A percentile compares a stretch with the other conserved stretches of the same genome.
These are phyloP conservation scores for Graphium sp. DNA, from an alignment of 2,329 filamentous ascomycete genomes.

Conservation along the genomic window DNA sequence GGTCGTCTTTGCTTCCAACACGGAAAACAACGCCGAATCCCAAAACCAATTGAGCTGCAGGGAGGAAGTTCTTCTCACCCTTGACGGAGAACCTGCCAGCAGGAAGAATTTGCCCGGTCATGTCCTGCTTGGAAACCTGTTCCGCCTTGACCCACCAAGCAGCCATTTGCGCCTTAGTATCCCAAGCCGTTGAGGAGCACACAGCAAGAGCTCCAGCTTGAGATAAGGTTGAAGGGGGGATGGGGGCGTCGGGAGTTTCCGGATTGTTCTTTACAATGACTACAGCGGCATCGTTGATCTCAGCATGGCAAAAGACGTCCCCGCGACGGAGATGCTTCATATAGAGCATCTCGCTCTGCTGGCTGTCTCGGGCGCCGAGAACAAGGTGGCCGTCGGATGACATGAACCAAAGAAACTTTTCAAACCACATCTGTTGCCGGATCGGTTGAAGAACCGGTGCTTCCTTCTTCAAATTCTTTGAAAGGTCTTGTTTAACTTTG, in stretches of 20 bases:
- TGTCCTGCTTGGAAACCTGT: conserved; percentile 75
- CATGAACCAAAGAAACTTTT: conserved; percentile 92
- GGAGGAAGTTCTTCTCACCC: conserved; percentile 81
- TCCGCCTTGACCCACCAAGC: conserved; percentile 91
- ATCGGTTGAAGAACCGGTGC: conserved; percentile 75
- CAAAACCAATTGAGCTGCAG: conserved; percentile 72
- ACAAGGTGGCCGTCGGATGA: conserved; percentile 92
- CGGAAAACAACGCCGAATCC: conserved; percentile 80
- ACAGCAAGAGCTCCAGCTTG: conserved; percentile 80
- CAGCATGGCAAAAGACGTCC: conserved; percentile 83
- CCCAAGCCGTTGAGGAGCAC: conserved; percentile 81
- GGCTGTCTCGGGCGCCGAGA: conserved; percentile 71
- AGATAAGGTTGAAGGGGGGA: conserved; percentile 77
- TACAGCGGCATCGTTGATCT: conserved; percentile 68
- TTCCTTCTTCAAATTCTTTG: conserved; percentile 74
- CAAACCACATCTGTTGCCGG: conserved; percentile 80
- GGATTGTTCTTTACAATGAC: conserved; percentile 83
- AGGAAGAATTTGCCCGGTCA: conserved; percentile 64
- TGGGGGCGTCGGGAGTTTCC: conserved; percentile 61
- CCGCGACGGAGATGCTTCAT: conserved; percentile 71
- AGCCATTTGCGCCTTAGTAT: conserved; percentile 87
- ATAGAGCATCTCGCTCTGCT: conserved; percentile 89
- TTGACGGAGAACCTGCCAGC: conserved; percentile 65
- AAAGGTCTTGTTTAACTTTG: conserved; percentile 6
- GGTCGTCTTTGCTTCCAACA: conserved; percentile 74